Evolutionary conservation across 208 protist genomes (phyloP).

Genomic region (Trypanosoma conorhini): DNA sequence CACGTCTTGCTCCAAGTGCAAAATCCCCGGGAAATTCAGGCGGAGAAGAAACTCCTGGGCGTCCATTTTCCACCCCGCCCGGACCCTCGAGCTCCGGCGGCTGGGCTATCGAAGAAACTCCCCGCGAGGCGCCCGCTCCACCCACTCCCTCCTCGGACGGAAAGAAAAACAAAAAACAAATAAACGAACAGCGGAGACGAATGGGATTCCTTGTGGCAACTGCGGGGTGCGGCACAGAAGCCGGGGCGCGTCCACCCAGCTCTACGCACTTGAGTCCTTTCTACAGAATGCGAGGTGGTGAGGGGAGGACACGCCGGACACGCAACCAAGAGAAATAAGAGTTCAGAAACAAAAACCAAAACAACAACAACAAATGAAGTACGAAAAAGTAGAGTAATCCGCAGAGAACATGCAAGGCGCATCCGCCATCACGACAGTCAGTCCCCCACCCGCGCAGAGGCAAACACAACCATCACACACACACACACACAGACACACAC

Average conservation of each 20-base stretch:
- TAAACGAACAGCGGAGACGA: neutral
- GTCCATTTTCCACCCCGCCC: conserved; percentile 6
- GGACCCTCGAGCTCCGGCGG: too few relatives aligned
- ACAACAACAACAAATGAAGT: too few relatives aligned
- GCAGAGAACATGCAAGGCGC: neutral
- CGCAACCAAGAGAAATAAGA: neutral
- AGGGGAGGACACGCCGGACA: neutral
- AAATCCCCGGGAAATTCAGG: neutral
- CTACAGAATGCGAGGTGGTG: neutral
- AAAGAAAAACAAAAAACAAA: neutral
- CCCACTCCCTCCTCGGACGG: neutral
- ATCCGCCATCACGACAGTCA: neutral
- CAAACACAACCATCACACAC: neutral
- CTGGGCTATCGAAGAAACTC: neutral
- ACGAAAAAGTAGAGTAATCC: conserved; percentile 13
- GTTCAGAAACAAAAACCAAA: neutral
- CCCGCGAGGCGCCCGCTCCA: too few relatives aligned
- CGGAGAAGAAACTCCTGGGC: neutral
- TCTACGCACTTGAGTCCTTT: too few relatives aligned
- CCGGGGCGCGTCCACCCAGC: neutral
- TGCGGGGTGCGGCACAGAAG: neutral
- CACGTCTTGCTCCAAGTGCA: neutral
- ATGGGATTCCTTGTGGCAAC: too few relatives aligned
- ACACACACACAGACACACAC: too few relatives aligned
- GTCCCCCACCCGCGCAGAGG: neutral